Base-by-base conservation (phyloP, 805 yeast genomes). In the Starmerella bombicola region DNA sequence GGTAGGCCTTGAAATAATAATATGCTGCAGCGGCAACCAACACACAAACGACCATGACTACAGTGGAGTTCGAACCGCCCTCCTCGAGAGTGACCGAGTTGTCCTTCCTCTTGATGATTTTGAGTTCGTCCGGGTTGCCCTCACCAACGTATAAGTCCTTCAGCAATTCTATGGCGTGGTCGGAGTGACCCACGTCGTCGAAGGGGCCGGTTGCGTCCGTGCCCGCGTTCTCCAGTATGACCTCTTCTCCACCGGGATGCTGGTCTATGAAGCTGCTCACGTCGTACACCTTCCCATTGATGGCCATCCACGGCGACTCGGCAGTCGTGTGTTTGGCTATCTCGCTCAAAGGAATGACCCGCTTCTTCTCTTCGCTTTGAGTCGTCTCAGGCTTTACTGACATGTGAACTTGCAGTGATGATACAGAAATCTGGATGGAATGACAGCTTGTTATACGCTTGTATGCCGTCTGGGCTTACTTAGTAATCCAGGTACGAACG, bases 151-250 rank as follows among this genome's bases (percentile, higher is more conserved):
- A 67, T 57, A 84, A 65, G 30, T 71, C 74, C 33, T 64, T 68
- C 55, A 91, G 67, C 52, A 79, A 68, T 54, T 79, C 91, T 53
- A 77, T 76, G 30, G 99, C 97, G 52, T 86, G 95, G 48, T 86
- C 96, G 26, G 97, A 84, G 65, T 91, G 99, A 26, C 99, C 99
- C 58, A 91, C 86, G 57, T 84, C 95, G 51, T 73, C 76, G 50
- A 76, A 76, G 19, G 76, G 72, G 36, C 58, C 64, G 12, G 82
- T 75, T 40, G 85, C 86, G 58, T 84, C 94, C 45, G 70, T 69
- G 33, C 94, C 95, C 24, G 80, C 93, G 56, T 75, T 70, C 52
- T 82, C 93, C 37, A 73, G 62, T 42, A 83, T 66, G 24, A 82
- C 80, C 57, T 82, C 94, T 41, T 77, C 79, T 42, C 94, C 94